Evolutionary conservation across 192 early-diverging fungal genomes (phyloP).

Genomic region (Podila horticola): DNA sequence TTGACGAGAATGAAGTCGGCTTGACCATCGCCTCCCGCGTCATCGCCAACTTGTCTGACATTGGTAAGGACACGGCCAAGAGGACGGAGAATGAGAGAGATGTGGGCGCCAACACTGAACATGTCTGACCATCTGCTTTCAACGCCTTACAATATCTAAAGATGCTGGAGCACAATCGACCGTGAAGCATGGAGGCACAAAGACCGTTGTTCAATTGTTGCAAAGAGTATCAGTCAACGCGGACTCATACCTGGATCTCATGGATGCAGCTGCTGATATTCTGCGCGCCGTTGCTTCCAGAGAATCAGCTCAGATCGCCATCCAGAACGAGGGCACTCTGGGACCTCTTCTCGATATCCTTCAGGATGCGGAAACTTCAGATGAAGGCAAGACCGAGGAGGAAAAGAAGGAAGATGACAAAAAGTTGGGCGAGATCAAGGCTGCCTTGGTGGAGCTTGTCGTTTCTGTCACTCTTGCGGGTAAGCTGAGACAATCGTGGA

Average conservation of each 20-base stretch:
- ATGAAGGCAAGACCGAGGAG: constrained; percentile 52
- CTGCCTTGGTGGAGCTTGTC: constrained; percentile 55
- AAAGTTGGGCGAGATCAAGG: constrained; percentile 55
- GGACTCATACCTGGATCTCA: constrained; percentile 34
- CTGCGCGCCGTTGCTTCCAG: constrained; percentile 17
- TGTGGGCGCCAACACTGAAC: not conserved
- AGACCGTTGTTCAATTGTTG: constrained; percentile 21
- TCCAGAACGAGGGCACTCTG: constrained; percentile 49
- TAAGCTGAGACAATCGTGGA: constrained; percentile 13
- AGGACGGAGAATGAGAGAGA: not conserved
- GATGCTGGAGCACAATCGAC: constrained; percentile 34
- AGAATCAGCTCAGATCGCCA: constrained; percentile 53
- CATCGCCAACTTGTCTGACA: constrained; percentile 31
- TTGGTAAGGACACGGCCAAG: constrained; percentile 14
- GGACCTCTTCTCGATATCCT: constrained; percentile 54
- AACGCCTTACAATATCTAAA: not conserved
- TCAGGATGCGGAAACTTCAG: constrained; percentile 46
- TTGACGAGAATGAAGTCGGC: constrained; percentile 31
- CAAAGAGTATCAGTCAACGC: constrained; percentile 17
- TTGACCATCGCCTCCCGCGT: constrained; percentile 45
- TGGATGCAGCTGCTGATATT: constrained; percentile 29
- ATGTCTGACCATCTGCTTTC: not conserved
- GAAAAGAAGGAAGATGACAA: constrained; percentile 60
- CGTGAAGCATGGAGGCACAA: constrained; percentile 27
- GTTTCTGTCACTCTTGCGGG: constrained; percentile 58